Evolutionary conservation across 1,284 basidiomycete species (phyloP), one percentile per base, ranked within the genome.

Genomic region (Chiua sp.): DNA sequence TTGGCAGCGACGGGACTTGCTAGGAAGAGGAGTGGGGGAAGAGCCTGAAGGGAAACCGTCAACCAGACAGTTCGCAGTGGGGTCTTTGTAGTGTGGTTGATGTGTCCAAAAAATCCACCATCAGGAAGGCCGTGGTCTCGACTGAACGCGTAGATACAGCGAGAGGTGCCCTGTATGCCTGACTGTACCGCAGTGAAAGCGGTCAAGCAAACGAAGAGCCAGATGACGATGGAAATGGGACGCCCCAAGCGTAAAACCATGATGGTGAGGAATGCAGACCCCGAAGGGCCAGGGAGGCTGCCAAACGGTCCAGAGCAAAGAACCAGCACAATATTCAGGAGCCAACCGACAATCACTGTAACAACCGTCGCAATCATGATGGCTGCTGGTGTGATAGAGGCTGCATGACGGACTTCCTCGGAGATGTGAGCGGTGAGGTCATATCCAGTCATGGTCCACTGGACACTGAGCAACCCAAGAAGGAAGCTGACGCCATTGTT

Each of bases 361-460:
- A 92, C 93, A 63, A 93, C 30, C 78, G 96, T 94, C 82, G 95
- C 95, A 55, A 95, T 90, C 72, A 96, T 88, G 70, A 95, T 95
- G 11, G 93, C 93, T 46, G 87, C 84, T 12, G 85, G 86, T 8
- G 87, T 87, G 57, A 94, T 91, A 67, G 94, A 92, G 4, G 94
- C 92, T 10, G 96, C 95, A 54, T 91, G 85, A 69, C 87, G 87
- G 39, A 98, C 92, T 77, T 98, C 95, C 72, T 98, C 94, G 7
- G 88, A 89, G 63, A 98, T 97, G 75, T 98, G 95, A 4, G 94
- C 93, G 7, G 87, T 90, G 6, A 87, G 87, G 68, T 90, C 88
- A 65, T 91, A 91, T 61, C 84, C 84, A 61, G 89, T 90, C 87
- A 90, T 90, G 83, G 92, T 94, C 93, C 92, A 97, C 75, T 96